A percentile compares a stretch with the other conserved stretches of the same genome.
Conservation (phyloP, 2,329 filamentous ascomycete genomes). For the Diplodia mutila region DNA sequence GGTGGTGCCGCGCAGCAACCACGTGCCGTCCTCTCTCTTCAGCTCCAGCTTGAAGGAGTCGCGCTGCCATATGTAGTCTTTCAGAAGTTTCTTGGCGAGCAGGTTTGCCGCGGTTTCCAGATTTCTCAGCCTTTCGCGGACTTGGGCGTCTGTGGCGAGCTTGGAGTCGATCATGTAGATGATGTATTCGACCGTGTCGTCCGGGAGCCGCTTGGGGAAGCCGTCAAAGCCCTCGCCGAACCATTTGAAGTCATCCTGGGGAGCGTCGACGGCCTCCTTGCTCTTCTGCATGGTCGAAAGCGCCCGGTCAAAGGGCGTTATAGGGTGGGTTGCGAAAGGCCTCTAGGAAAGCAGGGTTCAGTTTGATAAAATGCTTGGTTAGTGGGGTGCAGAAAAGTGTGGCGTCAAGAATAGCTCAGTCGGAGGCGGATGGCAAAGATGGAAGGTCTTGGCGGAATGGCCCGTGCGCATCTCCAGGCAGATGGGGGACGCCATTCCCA, state of each 20-base stretch:
- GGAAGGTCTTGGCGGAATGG: background rate
- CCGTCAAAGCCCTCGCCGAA: conserved; percentile 68
- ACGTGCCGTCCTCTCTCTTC: conserved; percentile 59
- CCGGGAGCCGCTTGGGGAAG: conserved; percentile 70
- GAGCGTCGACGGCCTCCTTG: conserved; percentile 22
- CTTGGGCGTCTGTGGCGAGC: conserved; percentile 55
- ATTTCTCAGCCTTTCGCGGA: conserved; percentile 68
- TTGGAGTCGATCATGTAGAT: conserved; percentile 70
- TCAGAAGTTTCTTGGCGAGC: conserved; percentile 68
- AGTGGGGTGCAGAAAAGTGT: background rate
- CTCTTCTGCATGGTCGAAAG: conserved; percentile 6
- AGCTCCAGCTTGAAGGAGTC: conserved; percentile 75
- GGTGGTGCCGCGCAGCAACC: conserved; percentile 73
- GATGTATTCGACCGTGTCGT: conserved; percentile 85
- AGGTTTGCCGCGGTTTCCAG: conserved; percentile 71
- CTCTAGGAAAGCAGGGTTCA: background rate
- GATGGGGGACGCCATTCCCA: conserved; percentile 15
- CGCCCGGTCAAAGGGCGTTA: background rate
- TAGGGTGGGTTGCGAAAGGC: background rate
- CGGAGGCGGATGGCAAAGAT: conserved; percentile 7
- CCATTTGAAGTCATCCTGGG: conserved; percentile 63
- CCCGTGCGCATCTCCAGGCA: conserved; percentile 28
- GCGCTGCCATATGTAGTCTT: conserved; percentile 93
- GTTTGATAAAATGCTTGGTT: background rate
- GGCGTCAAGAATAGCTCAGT: background rate